Conservation (phyloP, 257 asterid genomes). For the Solanum gracilifrons region DNA sequence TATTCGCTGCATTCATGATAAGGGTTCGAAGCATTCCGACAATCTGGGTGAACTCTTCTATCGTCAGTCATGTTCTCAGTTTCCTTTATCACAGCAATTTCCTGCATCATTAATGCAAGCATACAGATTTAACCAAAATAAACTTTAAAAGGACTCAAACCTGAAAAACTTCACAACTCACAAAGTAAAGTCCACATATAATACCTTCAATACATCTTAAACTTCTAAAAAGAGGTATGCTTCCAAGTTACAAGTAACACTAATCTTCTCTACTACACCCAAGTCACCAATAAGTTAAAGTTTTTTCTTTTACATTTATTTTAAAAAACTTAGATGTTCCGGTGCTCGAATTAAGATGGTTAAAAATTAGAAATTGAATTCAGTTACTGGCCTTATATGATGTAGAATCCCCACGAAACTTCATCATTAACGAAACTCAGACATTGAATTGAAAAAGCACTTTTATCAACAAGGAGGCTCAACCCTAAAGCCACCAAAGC, state of each 20-base stretch:
- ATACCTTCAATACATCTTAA: not conserved
- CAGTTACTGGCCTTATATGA: not conserved
- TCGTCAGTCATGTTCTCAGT: constrained; percentile 23
- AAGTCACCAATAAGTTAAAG: not conserved
- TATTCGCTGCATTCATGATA: constrained; percentile 59
- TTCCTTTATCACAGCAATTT: not conserved
- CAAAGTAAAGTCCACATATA: not conserved
- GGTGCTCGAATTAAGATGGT: not conserved
- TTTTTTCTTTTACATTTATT: not conserved
- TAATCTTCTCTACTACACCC: not conserved
- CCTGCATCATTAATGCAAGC: not conserved
- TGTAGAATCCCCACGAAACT: not conserved
- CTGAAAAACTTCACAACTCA: not conserved
- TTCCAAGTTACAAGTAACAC: not conserved
- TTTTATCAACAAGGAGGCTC: not conserved
- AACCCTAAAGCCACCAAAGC: not conserved
- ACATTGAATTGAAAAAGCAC: not conserved
- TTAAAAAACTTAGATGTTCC: not conserved
- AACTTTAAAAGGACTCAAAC: not conserved
- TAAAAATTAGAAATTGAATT: not conserved
- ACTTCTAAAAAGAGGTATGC: not conserved
- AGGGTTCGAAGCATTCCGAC: constrained; percentile 56
- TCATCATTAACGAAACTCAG: not conserved
- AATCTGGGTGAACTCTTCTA: constrained; percentile 61
- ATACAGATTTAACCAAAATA: not conserved